phyloP scores from a whole-genome alignment of 352 stramenopile genomes.

The Globisporangium echinulatum region DNA sequence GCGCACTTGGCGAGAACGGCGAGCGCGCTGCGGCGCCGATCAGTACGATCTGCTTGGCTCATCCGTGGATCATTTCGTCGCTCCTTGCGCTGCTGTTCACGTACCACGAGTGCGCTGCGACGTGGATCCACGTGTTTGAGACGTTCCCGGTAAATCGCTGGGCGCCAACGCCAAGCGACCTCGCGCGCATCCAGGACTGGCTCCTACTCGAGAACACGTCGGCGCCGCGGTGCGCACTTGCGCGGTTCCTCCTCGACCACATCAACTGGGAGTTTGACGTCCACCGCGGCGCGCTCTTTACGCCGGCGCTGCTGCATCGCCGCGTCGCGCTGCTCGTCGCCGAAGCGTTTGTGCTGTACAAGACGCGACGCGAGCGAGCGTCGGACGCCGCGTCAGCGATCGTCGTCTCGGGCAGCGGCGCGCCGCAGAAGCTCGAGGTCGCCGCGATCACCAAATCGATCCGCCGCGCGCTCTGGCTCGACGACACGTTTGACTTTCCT shows the following conservation, averaged over 20 bases:
- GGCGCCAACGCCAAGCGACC: conserved; percentile 54
- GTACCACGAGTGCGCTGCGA: conserved; percentile 73
- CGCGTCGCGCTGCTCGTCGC: conserved; percentile 74
- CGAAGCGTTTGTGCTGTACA: conserved; percentile 69
- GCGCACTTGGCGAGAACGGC: conserved; percentile 37
- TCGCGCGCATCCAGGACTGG: conserved; percentile 76
- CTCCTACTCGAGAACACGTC: conserved; percentile 67
- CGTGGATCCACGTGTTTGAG: conserved; percentile 80
- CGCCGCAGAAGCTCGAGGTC: conserved; percentile 46
- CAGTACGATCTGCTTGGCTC: conserved; percentile 53
- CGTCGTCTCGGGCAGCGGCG: conserved; percentile 33
- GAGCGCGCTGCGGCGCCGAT: conserved; percentile 45
- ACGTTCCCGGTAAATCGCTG: conserved; percentile 84
- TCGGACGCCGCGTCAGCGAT: conserved; percentile 32
- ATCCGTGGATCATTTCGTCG: conserved; percentile 57
- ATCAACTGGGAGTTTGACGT: conserved; percentile 85
- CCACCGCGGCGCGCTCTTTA: conserved; percentile 59
- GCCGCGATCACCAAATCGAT: conserved; percentile 68
- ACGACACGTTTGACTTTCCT: conserved; percentile 65
- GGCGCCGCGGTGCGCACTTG: conserved; percentile 49
- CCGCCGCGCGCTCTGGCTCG: conserved; percentile 58
- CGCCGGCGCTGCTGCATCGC: conserved; percentile 59
- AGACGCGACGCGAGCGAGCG: conserved; percentile 33
- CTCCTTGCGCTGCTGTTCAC: conserved; percentile 61
- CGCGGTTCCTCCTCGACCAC: conserved; percentile 69